Base-by-base conservation (phyloP, 192 early-diverging fungal genomes). In the Coemansia sp. region DNA sequence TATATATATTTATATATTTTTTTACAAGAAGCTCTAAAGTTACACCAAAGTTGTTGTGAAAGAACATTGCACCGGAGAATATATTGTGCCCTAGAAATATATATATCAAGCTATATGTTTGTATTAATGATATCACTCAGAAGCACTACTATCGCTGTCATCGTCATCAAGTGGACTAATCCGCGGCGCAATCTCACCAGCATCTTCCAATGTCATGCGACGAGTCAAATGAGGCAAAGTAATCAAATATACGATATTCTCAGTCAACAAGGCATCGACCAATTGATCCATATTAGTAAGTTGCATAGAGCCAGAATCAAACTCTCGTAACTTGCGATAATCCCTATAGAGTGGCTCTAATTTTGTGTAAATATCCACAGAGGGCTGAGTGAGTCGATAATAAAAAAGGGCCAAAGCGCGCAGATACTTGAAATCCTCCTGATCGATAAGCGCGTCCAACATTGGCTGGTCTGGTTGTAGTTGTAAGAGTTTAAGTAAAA, bases 391-490 rank as follows among this genome's bases (percentile, higher is more conserved):
- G 9, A 99, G 77, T 7, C 96, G 86, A 27, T 96, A 73, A 60
- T 98, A 99, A 70, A 97, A 90, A 2, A 93, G 90, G 0, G 90
- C 94, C 18, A 99, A 75, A 0, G 95, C 97, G 27, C 93, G 88
- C 22, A 99, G 69, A 75, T 99, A 95, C 84, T 94, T 95, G 74
- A 89, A 92, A 41, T 95, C 91, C 56, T 91, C 86, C 52, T 95
- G 85, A 37, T 87, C 85, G 16, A 99, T 86, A 39, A 92, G 93
- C 53, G 92, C 89, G 62, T 91, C 74, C 0, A 97, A 71, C 81
- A 98, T 99, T 20, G 92, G 87, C 32, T 89, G 85, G 41, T 94
- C 89, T 18, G 97, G 97, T 71, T 98, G 95, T 12, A 99, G 80
- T 71, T 98, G 95, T 11, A 99, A 83, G 59, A 98, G 76, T 70